phyloP scores from a whole-genome alignment of 768 basidiomycete genomes.

The Chalciporus chontae region DNA sequence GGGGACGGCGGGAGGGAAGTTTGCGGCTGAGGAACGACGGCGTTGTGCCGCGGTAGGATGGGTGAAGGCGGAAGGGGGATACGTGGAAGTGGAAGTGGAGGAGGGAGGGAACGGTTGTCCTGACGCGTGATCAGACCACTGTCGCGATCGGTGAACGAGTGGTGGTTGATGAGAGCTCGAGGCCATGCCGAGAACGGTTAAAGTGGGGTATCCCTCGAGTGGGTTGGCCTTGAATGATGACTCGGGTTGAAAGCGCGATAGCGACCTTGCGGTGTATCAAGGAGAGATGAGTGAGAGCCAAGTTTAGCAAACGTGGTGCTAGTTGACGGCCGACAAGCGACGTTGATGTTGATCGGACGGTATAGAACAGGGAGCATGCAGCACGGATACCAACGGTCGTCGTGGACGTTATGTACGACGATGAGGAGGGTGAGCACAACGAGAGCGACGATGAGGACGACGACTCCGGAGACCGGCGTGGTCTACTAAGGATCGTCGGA shows the following conservation, averaged over 20 bases:
- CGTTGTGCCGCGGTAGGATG: slow-evolving; percentile 38
- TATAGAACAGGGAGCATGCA: slow-evolving; percentile 11
- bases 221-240: too few species aligned
- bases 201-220: neutral
- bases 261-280: neutral
- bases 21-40: slow-evolving; percentile 66
- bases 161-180: slow-evolving; percentile 27
- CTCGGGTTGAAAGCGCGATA: neutral
- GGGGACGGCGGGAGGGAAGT: slow-evolving; percentile 62
- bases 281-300: slow-evolving; percentile 10
- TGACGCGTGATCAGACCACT: slow-evolving; percentile 30
- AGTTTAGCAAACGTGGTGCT: slow-evolving; percentile 12
- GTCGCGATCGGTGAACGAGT: slow-evolving; percentile 30
- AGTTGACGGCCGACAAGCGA: neutral
- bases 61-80: slow-evolving; percentile 28
- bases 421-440: slow-evolving; percentile 5
- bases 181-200: slow-evolving; percentile 22
- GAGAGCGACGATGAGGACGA: slow-evolving; percentile 7
- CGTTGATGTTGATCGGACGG: slow-evolving; percentile 7
- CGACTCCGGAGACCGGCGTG: slow-evolving; percentile 1
- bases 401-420: neutral
- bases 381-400: neutral
- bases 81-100: slow-evolving; percentile 35
- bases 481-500: slow-evolving; percentile 22
- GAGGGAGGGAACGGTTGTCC: slow-evolving; percentile 21